These are phyloP conservation scores for Hortiboletus campestris DNA, from an alignment of 768 basidiomycete species.

Conservation along the genomic window DNA sequence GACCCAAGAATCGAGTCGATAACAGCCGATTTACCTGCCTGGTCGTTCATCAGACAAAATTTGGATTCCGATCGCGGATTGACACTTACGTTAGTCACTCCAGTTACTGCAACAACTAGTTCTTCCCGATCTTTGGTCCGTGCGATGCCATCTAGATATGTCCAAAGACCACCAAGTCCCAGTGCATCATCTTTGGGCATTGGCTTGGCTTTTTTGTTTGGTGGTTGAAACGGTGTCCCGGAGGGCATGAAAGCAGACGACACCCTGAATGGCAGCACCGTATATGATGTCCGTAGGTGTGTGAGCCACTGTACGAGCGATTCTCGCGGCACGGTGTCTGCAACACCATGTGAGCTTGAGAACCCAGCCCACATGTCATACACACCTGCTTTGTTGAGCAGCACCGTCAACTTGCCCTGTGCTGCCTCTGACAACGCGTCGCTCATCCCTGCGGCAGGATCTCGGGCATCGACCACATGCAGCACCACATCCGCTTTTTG, in stretches of 20 bases:
- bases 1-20: conserved; percentile 72
- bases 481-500: conserved; percentile 77
- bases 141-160: conserved; percentile 47
- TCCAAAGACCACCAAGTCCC: conserved; percentile 53
- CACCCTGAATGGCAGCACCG: conserved; percentile 71
- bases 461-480: conserved; percentile 81
- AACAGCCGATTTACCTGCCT: conserved; percentile 84
- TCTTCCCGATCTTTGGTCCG: conserved; percentile 45
- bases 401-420: conserved; percentile 52
- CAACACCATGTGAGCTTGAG: not conserved
- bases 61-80: not conserved
- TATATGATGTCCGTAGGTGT: conserved; percentile 56
- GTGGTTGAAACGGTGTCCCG: conserved; percentile 20
- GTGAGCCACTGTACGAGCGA: conserved; percentile 66
- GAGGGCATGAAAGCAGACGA: conserved; percentile 64
- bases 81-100: conserved; percentile 72
- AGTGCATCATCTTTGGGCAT: conserved; percentile 53
- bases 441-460: conserved; percentile 73
- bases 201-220: conserved; percentile 47
- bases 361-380: conserved; percentile 10
- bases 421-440: conserved; percentile 51
- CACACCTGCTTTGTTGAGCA: conserved; percentile 88
- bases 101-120: conserved; percentile 74
- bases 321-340: conserved; percentile 82
- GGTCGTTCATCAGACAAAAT: conserved; percentile 7